Conservation (phyloP, 1,284 basidiomycete species). For the Flammula alnicola region DNA sequence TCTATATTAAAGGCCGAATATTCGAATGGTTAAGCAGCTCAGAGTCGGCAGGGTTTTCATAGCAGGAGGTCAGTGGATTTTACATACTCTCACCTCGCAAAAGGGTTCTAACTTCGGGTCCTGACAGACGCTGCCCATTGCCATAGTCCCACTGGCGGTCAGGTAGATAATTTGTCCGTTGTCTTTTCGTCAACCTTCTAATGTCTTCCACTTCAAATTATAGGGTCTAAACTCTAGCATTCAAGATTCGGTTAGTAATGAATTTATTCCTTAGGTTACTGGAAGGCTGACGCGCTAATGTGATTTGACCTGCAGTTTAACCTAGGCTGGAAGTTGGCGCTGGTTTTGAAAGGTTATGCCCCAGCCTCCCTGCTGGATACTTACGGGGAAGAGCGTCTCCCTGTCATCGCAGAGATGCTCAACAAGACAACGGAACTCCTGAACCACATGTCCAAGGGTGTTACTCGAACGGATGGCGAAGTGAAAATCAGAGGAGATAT, state of each 20-base stretch:
- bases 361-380: slow-evolving; percentile 41
- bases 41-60: slow-evolving; percentile 24
- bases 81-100: not conserved
- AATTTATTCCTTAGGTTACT: not conserved
- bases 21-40: slow-evolving; percentile 32
- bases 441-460: slow-evolving; percentile 26
- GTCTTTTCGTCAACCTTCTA: not conserved
- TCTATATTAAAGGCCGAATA: slow-evolving; percentile 25
- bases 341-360: slow-evolving; percentile 43
- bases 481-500: slow-evolving; percentile 29
- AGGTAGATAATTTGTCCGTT: slow-evolving; percentile 24
- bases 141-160: slow-evolving; percentile 49
- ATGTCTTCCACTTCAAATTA: not conserved
- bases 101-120: not conserved
- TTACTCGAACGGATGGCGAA: slow-evolving; percentile 22
- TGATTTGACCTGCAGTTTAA: slow-evolving; percentile 30
- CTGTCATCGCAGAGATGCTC: slow-evolving; percentile 44
- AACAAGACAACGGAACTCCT: slow-evolving; percentile 38
- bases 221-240: slow-evolving; percentile 38
- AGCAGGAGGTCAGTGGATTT: slow-evolving; percentile 22
- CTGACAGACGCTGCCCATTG: slow-evolving; percentile 44
- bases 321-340: slow-evolving; percentile 53
- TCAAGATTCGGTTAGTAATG: slow-evolving; percentile 26
- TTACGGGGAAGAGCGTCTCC: slow-evolving; percentile 48
- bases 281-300: not conserved